Base-by-base conservation (phyloP, 176 grass and related monocot genomes). In the Guadua angustifolia region DNA sequence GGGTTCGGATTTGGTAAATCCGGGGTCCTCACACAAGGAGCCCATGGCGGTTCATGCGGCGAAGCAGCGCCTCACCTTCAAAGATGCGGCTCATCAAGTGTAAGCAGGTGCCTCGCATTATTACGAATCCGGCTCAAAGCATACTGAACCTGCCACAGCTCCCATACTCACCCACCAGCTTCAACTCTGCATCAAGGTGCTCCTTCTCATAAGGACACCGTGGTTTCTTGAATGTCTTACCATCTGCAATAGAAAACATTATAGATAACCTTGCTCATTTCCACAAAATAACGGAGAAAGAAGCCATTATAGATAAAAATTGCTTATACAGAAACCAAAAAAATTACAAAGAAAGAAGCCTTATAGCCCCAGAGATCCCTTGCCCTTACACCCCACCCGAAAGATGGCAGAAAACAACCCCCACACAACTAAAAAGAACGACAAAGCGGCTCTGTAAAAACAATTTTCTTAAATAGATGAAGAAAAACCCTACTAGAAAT, bases 81-180 rank as follows among this genome's bases (percentile, higher is more conserved):
- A 88, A 84, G 50, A 88, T 88, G 2, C 75, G 73, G 25, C 68
- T 88, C 81, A 52, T 88, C 86, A 21, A 88, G 81, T 16, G 74
- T 88, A 19, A 88, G 81, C 18, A 88, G 87, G 8, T 84, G 80
- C 47, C 87, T 84, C 33, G 87, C 86, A 43, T 81, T 81, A 57
- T 88, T 88, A 36, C 81, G 80, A 25, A 88, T 88, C 22, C 81
- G 55, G 58, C 87, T 88, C 74, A 88, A 55, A 16, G 75, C 75
- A 36, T 79, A 88, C 59, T 88, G 87, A 47, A 88, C 81, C n/a
- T 75, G 71, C 79, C 86, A 83, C 6, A 88, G 66, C 80, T 88
- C 86, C 29, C 86, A 69, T 88, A 88, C 80, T 88, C 80, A 15
- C 80, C 86, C 19, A 88, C 80, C 4, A 86, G 66, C 83, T 86